Evolutionary conservation across 768 basidiomycete genomes (phyloP).

Genomic region (Mycena vulgaris): DNA sequence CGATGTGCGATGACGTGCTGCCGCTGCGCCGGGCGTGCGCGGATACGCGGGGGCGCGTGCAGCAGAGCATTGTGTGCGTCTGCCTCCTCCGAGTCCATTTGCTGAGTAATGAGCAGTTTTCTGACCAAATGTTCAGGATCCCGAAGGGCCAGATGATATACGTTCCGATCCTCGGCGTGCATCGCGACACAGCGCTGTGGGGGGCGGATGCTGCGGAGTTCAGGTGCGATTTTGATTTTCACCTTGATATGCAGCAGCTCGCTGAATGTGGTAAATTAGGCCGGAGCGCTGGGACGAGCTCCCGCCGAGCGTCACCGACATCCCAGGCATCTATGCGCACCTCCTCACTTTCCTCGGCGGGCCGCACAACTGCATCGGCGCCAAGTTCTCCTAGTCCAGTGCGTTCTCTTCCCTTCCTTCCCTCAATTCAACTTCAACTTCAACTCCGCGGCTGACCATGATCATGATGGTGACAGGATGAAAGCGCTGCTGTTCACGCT

Average conservation of each 20-base stretch:
- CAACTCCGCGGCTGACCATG: too few species aligned
- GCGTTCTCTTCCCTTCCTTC: background rate
- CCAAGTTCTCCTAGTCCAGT: background rate
- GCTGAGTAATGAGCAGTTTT: too few species aligned
- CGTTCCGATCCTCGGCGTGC: background rate
- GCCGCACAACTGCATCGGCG: background rate
- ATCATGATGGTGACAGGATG: background rate
- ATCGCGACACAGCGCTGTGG: background rate
- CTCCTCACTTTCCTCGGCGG: background rate
- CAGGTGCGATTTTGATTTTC: background rate
- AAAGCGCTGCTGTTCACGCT: background rate
- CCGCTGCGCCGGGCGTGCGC: background rate
- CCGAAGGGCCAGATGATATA: background rate
- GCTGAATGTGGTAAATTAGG: too few species aligned
- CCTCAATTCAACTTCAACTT: too few species aligned
- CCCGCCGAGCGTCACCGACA: background rate
- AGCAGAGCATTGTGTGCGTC: background rate
- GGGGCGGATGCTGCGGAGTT: background rate
- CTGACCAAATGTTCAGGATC: background rate
- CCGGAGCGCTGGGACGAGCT: background rate
- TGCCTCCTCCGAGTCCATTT: background rate
- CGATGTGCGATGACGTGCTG: background rate
- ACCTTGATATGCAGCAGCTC: too few species aligned
- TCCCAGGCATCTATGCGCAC: background rate
- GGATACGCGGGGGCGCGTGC: background rate